phyloP scores from a whole-genome alignment of 108 stramenopile genomes.

The Cyclotella choctawhatcheeana region DNA sequence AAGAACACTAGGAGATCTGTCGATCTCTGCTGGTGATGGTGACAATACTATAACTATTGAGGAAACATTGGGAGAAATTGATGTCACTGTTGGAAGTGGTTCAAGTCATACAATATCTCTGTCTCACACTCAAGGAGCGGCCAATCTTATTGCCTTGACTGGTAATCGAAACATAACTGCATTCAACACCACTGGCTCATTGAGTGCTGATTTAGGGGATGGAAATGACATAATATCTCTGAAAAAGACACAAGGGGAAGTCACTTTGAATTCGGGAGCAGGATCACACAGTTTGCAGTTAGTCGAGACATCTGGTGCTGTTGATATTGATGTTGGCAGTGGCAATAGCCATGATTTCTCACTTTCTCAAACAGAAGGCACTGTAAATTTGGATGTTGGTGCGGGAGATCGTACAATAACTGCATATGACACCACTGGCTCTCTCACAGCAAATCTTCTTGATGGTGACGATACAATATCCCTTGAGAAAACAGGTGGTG shows the following conservation, averaged over 20 bases:
- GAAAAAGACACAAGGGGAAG: background rate
- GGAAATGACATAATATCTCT: conserved; percentile 1
- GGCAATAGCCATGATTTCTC: background rate
- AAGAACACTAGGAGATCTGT: background rate
- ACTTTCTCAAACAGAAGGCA: conserved; percentile 4
- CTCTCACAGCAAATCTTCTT: background rate
- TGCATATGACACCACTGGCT: background rate
- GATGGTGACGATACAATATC: background rate
- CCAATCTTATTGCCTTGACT: background rate
- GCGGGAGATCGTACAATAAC: background rate
- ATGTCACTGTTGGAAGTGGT: conserved; percentile 2
- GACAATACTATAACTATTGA: background rate
- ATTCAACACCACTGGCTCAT: conserved; percentile 3
- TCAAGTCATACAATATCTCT: background rate
- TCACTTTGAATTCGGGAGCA: background rate
- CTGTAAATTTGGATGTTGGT: conserved; percentile 1
- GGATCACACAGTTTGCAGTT: background rate
- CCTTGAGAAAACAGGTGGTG: background rate
- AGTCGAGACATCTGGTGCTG: background rate
- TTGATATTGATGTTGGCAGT: conserved; percentile 2
- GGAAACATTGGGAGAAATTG: background rate
- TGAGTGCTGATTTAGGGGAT: background rate
- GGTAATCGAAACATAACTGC: background rate
- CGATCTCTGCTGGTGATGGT: background rate
- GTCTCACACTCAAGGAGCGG: background rate